Evolutionary conservation across 352 stramenopile species (phyloP), one percentile per base, ranked within the genome.

Genomic region (Globisporangium nodosum): DNA sequence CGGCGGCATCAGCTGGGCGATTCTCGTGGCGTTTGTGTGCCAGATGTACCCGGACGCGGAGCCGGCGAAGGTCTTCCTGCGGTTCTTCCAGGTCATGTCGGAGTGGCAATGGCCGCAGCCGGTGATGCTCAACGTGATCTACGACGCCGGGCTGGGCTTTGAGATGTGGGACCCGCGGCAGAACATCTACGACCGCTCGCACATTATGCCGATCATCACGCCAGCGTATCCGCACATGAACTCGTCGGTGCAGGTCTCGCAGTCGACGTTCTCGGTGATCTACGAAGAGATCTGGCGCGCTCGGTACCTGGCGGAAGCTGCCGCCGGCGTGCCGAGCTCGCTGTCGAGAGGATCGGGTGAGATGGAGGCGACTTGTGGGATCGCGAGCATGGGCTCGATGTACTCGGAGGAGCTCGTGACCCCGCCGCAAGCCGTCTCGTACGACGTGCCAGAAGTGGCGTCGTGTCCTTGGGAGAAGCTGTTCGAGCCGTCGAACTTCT

Each of bases 201-300:
- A 99, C 63, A 83, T 99, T 33, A 99, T 99, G 95, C 97, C 97
- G 18, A 98, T 99, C 56, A 97, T 99, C 62, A 99, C 97, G 4
- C 97, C 97, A 1, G 94, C 93, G 57, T 99, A 98, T 70, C 97
- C 97, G 4, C 89, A 93, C 52, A 99, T 98, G 96, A 99, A 99
- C 70, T 99, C 95, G 40, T 90, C 95, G 0, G 97, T 98, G 45
- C 98, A 98, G 71, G 94, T 99, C 20, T 96, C 88, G 5, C 70
- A 92, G 48, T 87, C 92, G 20, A 97, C 97, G 48, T 89, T 98
- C 35, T 85, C 90, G 43, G 78, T 96, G 13, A 97, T 99, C 43
- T 90, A 96, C 52, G 83, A 97, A 53, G 95, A 98, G 68, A 70
- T 97, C 5, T 91, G 81, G 83, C 76, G 78, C 16, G 81, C 83